Conservation (phyloP, 2,329 filamentous ascomycete genomes). For the Ophiocordyceps polyrhachis-furcata region DNA sequence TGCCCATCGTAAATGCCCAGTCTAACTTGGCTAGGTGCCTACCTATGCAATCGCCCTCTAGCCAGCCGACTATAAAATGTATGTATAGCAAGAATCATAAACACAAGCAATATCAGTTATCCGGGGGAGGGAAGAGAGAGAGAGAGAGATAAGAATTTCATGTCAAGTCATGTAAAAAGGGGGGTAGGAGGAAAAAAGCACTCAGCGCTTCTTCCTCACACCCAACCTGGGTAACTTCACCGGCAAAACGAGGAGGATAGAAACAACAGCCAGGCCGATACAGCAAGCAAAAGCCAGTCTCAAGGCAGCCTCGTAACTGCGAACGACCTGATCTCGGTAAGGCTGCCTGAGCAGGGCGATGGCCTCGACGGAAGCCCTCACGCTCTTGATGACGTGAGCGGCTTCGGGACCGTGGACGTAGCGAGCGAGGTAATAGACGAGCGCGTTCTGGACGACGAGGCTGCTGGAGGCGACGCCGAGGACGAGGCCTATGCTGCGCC, state of each 20-base stretch:
- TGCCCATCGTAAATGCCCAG: too few relatives aligned
- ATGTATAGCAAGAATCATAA: too few relatives aligned
- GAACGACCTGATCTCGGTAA: slow-evolving; percentile 35
- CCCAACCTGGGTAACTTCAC: slow-evolving; percentile 35
- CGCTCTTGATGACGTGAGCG: slow-evolving; percentile 30
- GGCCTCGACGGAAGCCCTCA: slow-evolving; percentile 35
- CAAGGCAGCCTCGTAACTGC: slow-evolving; percentile 33
- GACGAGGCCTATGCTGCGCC: slow-evolving; percentile 52
- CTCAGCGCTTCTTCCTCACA: slow-evolving; percentile 1
- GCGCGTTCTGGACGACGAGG: slow-evolving; percentile 53
- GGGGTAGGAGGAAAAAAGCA: not conserved
- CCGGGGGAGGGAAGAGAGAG: too few relatives aligned
- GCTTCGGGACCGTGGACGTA: slow-evolving; percentile 42
- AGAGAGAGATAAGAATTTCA: too few relatives aligned
- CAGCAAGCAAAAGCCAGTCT: slow-evolving; percentile 26
- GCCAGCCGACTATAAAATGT: too few relatives aligned
- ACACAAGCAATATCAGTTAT: too few relatives aligned
- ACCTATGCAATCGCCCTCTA: too few relatives aligned
- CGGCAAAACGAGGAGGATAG: slow-evolving; percentile 26
- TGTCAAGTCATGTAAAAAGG: not conserved
- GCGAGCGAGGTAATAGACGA: slow-evolving; percentile 37
- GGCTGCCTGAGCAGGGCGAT: slow-evolving; percentile 23
- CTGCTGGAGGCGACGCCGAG: slow-evolving; percentile 56
- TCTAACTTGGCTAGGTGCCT: too few relatives aligned
- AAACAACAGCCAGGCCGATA: slow-evolving; percentile 26